Evolutionary conservation across 1,139 yeast genomes (phyloP).

Genomic region (Lodderomyces pseudojiufengensis): DNA sequence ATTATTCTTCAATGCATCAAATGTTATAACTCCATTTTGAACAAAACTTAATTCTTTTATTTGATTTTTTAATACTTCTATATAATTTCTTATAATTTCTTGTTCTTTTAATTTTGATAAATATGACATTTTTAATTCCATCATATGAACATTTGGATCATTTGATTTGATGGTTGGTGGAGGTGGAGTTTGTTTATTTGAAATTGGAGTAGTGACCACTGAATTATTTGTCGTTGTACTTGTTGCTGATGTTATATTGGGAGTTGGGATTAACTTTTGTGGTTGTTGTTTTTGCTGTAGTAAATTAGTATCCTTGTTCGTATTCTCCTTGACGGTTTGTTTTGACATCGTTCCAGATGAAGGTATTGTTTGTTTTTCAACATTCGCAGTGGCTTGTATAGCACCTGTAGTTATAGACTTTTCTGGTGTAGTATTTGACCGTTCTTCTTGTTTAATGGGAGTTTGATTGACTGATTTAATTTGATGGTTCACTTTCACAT

Average conservation of each 20-base stretch:
- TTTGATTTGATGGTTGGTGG: constrained; percentile 13
- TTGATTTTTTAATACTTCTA: constrained; percentile 43
- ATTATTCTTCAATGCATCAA: constrained; percentile 35
- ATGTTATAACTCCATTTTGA: constrained; percentile 45
- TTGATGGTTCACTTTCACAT: too few relatives aligned
- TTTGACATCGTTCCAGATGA: too few relatives aligned
- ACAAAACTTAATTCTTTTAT: constrained; percentile 45
- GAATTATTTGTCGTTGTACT: neutral
- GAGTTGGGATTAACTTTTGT: too few relatives aligned
- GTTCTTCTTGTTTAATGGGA: too few relatives aligned
- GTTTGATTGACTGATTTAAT: too few relatives aligned
- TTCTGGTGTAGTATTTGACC: too few relatives aligned
- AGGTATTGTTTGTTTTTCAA: too few relatives aligned
- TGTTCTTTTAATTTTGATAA: constrained; percentile 43
- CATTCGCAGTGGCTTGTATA: too few relatives aligned
- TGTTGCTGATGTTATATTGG: neutral
- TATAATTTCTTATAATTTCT: constrained; percentile 42
- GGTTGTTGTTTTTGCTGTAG: too few relatives aligned
- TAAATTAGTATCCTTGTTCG: too few relatives aligned
- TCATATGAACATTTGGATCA: constrained; percentile 19
- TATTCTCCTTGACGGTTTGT: too few relatives aligned
- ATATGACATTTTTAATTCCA: constrained; percentile 30
- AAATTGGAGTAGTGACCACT: neutral
- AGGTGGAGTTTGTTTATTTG: constrained; percentile 3
- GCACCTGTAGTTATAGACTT: too few relatives aligned